Evolutionary conservation across 805 yeast genomes (phyloP).

Genomic region (Lachancea quebecensis): DNA sequence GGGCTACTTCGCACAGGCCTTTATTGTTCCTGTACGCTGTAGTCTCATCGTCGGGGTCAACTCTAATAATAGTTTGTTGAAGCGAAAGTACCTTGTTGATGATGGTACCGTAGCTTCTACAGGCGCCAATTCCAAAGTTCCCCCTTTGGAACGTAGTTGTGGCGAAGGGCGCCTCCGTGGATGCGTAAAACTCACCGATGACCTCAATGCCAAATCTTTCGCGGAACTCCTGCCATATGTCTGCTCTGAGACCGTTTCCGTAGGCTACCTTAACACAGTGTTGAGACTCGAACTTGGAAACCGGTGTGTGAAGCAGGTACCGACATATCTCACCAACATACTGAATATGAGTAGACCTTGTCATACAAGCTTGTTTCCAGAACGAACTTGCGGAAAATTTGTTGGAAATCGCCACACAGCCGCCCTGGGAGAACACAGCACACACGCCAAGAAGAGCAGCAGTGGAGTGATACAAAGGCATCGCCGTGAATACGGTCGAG

Average conservation of each 20-base stretch:
- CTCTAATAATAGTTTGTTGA: conserved; percentile 56
- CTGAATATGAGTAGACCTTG: conserved; percentile 74
- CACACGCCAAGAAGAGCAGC: conserved; percentile 83
- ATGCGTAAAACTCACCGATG: conserved; percentile 88
- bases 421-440: conserved; percentile 62
- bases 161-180: conserved; percentile 89
- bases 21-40: conserved; percentile 61
- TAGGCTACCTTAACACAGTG: conserved; percentile 66
- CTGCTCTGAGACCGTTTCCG: conserved; percentile 87
- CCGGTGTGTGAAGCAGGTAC: conserved; percentile 61
- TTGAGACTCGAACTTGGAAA: conserved; percentile 54
- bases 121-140: conserved; percentile 78
- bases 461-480: conserved; percentile 95
- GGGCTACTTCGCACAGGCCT: conserved; percentile 55
- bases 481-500: conserved; percentile 72
- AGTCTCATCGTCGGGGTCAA: conserved; percentile 76
- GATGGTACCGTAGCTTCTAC: conserved; percentile 67
- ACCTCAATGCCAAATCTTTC: conserved; percentile 64
- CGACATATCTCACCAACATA: conserved; percentile 95
- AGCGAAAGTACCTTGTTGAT: conserved; percentile 45
- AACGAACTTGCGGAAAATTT: conserved; percentile 78
- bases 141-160: conserved; percentile 75
- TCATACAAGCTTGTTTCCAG: conserved; percentile 79
- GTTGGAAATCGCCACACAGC: conserved; percentile 67
- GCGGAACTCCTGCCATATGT: conserved; percentile 81